Evolutionary conservation across 2,329 filamentous ascomycete genomes (phyloP).

Genomic region (Xylaria sp.): DNA sequence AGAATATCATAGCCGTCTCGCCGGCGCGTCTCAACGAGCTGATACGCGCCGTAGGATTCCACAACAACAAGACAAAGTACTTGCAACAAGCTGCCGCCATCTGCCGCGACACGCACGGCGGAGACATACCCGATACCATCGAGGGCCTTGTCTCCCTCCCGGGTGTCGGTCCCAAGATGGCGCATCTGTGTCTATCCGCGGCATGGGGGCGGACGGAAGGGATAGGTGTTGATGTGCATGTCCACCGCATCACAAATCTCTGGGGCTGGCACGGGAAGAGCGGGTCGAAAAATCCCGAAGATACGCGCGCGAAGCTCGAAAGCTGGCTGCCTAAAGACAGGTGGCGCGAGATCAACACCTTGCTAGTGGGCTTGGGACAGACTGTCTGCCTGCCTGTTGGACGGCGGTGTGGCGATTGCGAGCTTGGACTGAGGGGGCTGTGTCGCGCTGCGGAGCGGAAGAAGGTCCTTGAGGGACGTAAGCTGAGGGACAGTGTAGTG

Average conservation of each 20-base stretch:
- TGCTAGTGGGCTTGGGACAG: slow-evolving; percentile 90
- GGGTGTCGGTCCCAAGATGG: slow-evolving; percentile 96
- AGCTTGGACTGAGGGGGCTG: slow-evolving; percentile 77
- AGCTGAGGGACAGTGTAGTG: slow-evolving; percentile 56
- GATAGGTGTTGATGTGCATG: slow-evolving; percentile 94
- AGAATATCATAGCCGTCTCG: slow-evolving; percentile 79
- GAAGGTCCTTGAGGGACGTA: slow-evolving; percentile 69
- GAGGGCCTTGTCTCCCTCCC: slow-evolving; percentile 80
- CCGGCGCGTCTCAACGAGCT: slow-evolving; percentile 74
- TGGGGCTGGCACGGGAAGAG: slow-evolving; percentile 83
- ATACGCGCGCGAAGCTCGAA: slow-evolving; percentile 79
- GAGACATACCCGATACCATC: slow-evolving; percentile 84
- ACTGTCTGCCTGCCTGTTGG: slow-evolving; percentile 85
- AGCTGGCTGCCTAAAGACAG: slow-evolving; percentile 84
- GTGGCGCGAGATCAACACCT: slow-evolving; percentile 92
- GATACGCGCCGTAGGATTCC: slow-evolving; percentile 89
- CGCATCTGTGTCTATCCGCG: slow-evolving; percentile 84
- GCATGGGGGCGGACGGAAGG: slow-evolving; percentile 74
- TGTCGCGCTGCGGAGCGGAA: slow-evolving; percentile 78
- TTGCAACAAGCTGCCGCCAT: slow-evolving; percentile 81
- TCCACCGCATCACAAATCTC: slow-evolving; percentile 92
- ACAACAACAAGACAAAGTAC: slow-evolving; percentile 91
- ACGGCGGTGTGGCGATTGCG: slow-evolving; percentile 85
- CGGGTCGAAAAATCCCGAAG: slow-evolving; percentile 76
- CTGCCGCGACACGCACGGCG: slow-evolving; percentile 73